These are phyloP conservation scores for Sugiyamaella mastotermitis DNA, from an alignment of 805 yeast genomes.

Conservation along the genomic window DNA sequence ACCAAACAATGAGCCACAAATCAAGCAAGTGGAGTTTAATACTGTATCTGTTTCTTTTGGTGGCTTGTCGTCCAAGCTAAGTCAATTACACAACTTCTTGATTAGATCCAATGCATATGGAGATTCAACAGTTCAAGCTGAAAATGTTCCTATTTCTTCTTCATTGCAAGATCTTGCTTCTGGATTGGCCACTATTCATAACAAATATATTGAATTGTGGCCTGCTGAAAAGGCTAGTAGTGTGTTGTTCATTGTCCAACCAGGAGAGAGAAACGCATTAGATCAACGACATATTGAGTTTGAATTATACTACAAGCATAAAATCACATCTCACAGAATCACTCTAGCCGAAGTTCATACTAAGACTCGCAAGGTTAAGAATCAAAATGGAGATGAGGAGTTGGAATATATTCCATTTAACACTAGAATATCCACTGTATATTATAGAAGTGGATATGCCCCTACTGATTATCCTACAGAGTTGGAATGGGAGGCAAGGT, in stretches of 20 bases:
- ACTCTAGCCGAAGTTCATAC: slow-evolving; percentile 52
- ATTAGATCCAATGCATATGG: slow-evolving; percentile 34
- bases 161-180: slow-evolving; percentile 55
- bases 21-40: slow-evolving; percentile 94
- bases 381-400: slow-evolving; percentile 3
- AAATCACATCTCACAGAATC: slow-evolving; percentile 57
- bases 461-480: slow-evolving; percentile 71
- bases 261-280: slow-evolving; percentile 79
- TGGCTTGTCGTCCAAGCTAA: slow-evolving; percentile 76
- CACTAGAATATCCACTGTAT: slow-evolving; percentile 79
- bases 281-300: slow-evolving; percentile 88
- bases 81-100: slow-evolving; percentile 60
- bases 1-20: slow-evolving; percentile 32
- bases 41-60: slow-evolving; percentile 95
- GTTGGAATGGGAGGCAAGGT: slow-evolving; percentile 72
- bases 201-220: slow-evolving; percentile 37
- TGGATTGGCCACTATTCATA: slow-evolving; percentile 65
- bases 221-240: slow-evolving; percentile 16
- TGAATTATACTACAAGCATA: slow-evolving; percentile 49
- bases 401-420: slow-evolving; percentile 48
- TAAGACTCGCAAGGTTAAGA: neutral
- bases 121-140: slow-evolving; percentile 17
- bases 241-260: slow-evolving; percentile 78
- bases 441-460: slow-evolving; percentile 83
- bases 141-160: slow-evolving; percentile 60